Evolutionary conservation across 345 rosid species (phyloP), one percentile per base, ranked within the genome.

Genomic region (Camelina hispida): DNA sequence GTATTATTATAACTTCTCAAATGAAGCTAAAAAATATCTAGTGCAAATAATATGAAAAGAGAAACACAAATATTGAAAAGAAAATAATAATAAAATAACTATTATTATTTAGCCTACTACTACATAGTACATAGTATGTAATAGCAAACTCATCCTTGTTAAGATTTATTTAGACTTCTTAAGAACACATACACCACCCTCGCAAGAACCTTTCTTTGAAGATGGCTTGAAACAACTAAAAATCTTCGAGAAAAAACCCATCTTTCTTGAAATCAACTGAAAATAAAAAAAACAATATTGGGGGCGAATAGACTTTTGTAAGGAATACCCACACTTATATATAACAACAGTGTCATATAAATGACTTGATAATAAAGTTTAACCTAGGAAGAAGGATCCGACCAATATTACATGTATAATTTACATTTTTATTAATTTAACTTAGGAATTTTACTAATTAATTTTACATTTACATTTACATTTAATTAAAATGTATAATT

Each of bases 151-250:
- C 53, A 53, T 13, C 20, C 9, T n/a, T 46, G 51, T 46, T 46
- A 46, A 3, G 3, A 11, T 42, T 42, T 6, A 13, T 14, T 53
- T 52, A 52, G 57, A 32, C 16, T 53, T 53, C 16, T 23, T 53
- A 53, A 53, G 16, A 23, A 23, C 34, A 23, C 16, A 23, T 0
- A 23, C 16, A 53, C 34, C 58, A 53, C 58, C 58, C 9, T 23
- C 6, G 34, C 58, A 53, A 23, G 58, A 53, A 23, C 58, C 58
- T 13, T 23, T 53, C 6, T 53, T 53, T 5, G 58, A 53, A 23
- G 58, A 53, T 53, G 58, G 58, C 34, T 53, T 46, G 58, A 53
- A 53, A 53, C 58, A 53, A 23, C 58, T 23, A 23, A 53, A 53
- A 53, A 53, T n/a, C 34, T 53, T 53, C 8, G 32, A 22, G 32